Conservation (phyloP, 1,284 basidiomycete species). For the Ustilago hordei region DNA sequence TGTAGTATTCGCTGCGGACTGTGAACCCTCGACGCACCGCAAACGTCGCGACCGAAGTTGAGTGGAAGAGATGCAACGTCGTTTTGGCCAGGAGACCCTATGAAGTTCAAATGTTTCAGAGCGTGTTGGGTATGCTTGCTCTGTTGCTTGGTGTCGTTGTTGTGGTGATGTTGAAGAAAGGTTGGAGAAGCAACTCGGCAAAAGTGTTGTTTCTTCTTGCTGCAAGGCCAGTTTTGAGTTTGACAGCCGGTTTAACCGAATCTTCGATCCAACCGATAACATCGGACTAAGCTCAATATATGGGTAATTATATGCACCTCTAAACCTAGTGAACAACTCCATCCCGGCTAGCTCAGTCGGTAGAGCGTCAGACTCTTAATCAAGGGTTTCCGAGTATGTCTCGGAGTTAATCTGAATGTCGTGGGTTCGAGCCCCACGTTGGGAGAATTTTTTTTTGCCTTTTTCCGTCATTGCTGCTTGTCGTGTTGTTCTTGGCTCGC, state of each 20-base stretch:
- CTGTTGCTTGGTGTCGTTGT: neutral
- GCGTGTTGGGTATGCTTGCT: neutral
- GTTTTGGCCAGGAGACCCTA: neutral
- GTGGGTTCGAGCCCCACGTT: slow-evolving; percentile 69
- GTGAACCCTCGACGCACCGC: neutral
- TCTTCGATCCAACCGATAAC: neutral
- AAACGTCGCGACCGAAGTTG: neutral
- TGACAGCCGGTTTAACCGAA: neutral
- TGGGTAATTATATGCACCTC: neutral
- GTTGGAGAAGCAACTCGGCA: neutral
- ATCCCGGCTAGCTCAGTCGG: slow-evolving; percentile 70
- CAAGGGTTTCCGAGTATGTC: slow-evolving; percentile 42
- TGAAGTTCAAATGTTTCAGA: neutral
- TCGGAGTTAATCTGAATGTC: slow-evolving; percentile 63
- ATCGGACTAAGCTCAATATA: neutral
- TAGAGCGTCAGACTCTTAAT: slow-evolving; percentile 70
- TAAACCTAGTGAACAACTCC: neutral
- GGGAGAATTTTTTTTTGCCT: slow-evolving; percentile 50
- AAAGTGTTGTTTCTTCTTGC: neutral
- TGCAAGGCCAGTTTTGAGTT: neutral
- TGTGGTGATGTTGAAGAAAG: neutral
- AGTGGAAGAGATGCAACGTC: neutral
- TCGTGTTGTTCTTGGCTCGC: neutral
- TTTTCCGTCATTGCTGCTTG: too few relatives aligned
- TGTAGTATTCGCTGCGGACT: neutral